These are phyloP conservation scores for Phlebopus sp. DNA, from an alignment of 1,284 basidiomycete genomes.

Conservation along the genomic window DNA sequence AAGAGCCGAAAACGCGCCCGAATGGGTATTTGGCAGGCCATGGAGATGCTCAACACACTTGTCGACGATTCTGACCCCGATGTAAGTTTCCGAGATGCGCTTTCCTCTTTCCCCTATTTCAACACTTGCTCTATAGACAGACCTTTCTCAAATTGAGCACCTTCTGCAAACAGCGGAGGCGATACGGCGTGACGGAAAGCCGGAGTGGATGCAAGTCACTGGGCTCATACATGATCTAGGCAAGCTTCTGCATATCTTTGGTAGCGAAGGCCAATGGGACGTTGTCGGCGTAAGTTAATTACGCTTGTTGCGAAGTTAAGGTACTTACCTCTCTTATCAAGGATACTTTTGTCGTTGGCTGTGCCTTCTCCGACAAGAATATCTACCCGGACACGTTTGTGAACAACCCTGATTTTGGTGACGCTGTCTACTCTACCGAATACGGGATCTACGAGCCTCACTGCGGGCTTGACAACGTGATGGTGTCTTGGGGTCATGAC, in stretches of 20 bases:
- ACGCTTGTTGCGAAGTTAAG: neutral
- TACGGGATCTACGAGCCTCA: constrained; percentile 81
- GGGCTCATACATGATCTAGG: constrained; percentile 89
- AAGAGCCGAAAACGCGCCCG: constrained; percentile 59
- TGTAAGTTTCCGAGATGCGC: constrained; percentile 39
- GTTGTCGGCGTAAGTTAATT: constrained; percentile 71
- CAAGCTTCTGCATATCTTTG: constrained; percentile 80
- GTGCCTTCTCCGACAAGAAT: constrained; percentile 79
- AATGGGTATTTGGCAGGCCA: constrained; percentile 89
- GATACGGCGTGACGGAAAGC: constrained; percentile 84
- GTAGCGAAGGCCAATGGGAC: constrained; percentile 87
- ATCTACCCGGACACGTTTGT: constrained; percentile 86
- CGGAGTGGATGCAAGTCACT: constrained; percentile 88
- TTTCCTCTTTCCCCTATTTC: constrained; percentile 6
- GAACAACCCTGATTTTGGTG: constrained; percentile 72
- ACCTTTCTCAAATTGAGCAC: constrained; percentile 85
- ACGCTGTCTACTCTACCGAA: constrained; percentile 75
- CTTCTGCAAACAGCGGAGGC: constrained; percentile 91
- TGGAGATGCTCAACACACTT: constrained; percentile 85
- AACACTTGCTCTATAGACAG: constrained; percentile 49
- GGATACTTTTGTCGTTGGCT: constrained; percentile 90
- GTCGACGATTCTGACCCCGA: constrained; percentile 89
- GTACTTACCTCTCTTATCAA: constrained; percentile 28
- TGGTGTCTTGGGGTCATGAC: constrained; percentile 90
- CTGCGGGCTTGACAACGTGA: constrained; percentile 88